Evolutionary conservation across 805 yeast genomes (phyloP), one percentile per base, ranked within the genome.

Genomic region (Schwanniomyces occidentalis): DNA sequence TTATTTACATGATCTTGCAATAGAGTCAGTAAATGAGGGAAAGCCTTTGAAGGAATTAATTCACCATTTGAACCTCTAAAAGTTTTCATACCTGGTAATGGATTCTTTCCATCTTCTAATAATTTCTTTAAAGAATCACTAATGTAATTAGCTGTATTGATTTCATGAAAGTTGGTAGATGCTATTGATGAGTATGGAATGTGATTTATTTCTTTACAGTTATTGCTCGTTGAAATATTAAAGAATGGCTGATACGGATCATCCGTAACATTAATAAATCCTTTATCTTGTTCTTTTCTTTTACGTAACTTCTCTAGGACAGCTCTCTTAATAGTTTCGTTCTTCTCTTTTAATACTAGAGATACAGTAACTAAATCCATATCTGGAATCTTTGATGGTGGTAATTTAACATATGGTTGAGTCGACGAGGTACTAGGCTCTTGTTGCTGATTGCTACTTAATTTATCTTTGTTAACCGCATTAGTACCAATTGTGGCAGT

Each of bases 301-400:
- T 84, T 82, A 32, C 77, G 78, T 59, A 91, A 71, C 56, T 87
- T 85, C 47, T 87, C 95, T 43, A 80, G 77, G 31, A 93, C 96
- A n/a, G 87, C 95, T 37, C 80, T 76, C 42, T 81, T 80, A 42
- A 90, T 82, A 5, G 86, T 82, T 37, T 74, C 80, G 41, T 87
- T 83, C 60, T 88, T 87, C 43, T 82, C 90, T 30, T 76, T 70
- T 32, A 85, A 63, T 15, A 88, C 80, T 29, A 79, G 74, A 35
- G 85, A 85, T 8, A 89, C 90, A 5, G 95, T 86, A 16, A 85
- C 82, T 41, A 91, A 69, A 30, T 88, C 95, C 73, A 90, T 74
- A 59, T 91, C 97, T 10, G 98, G 97, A 44, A 91, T 85, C 60
- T 88, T 86, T 2, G 96, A 85, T 24, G 93, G 83, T 3, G 96